Percentiles rank a stretch among this genome's conserved stretches.
Evolutionary conservation across 345 rosid genomes (phyloP).

Genomic region (Crucihimalaya himalaica): DNA sequence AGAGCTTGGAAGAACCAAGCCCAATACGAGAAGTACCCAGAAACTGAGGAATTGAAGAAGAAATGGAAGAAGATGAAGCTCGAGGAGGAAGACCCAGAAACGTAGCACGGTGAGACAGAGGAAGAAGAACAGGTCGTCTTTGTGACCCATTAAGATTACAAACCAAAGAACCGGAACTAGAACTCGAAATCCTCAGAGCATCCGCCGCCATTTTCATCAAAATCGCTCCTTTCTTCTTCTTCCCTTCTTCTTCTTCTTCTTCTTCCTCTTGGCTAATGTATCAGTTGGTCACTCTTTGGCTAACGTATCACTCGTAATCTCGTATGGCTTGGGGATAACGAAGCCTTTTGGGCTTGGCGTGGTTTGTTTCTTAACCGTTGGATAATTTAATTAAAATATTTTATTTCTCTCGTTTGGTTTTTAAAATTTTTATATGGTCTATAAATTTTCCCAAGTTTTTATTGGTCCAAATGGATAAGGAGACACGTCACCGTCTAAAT

Average conservation of each 20-base stretch:
- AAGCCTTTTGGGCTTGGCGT: constrained; percentile 36
- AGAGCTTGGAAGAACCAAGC: constrained; percentile 40
- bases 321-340: constrained; percentile 39
- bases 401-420: neutral
- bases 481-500: constrained; percentile 13
- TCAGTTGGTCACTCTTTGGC: constrained; percentile 16
- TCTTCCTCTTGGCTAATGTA: constrained; percentile 3
- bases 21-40: constrained; percentile 52
- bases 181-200: constrained; percentile 55
- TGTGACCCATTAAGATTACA: constrained; percentile 65
- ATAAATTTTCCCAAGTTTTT: neutral
- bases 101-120: constrained; percentile 45
- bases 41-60: constrained; percentile 59
- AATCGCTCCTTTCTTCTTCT: constrained; percentile 9
- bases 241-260: neutral
- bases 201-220: constrained; percentile 69
- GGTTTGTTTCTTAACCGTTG: constrained; percentile 36
- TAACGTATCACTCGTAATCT: constrained; percentile 6
- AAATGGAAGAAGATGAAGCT: constrained; percentile 48
- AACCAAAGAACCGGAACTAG: constrained; percentile 46
- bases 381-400: neutral
- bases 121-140: constrained; percentile 48
- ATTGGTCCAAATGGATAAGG: constrained; percentile 40
- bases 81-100: constrained; percentile 56
- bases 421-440: constrained; percentile 19